Base-by-base conservation (phyloP, 805 yeast species). In the Wickerhamomyces tratensis region DNA sequence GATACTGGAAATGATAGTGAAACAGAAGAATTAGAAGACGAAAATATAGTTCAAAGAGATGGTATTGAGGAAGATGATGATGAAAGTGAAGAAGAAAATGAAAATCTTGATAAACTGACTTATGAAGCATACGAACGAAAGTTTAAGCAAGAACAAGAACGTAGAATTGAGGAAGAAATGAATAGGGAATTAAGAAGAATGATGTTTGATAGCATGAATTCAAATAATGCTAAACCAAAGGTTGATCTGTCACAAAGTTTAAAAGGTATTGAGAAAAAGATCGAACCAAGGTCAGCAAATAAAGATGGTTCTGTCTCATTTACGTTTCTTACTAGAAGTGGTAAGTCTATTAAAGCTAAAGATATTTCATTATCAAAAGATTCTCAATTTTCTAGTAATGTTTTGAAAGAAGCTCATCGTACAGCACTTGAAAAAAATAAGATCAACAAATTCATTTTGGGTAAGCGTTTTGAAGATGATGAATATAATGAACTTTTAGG, bases 111-210 rank as follows among this genome's bases (percentile, higher is more conserved):
- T 14, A 54, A 65, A 41, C 53, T 65, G 33, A 58, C 61, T 39
- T 59, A 58, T 39, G 66, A 66, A 41, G 69, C 66, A 27, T 67
- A 61, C 46, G 68, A 64, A 39, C 52, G 52, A 26, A 67, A 60
- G 41, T 44, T 66, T 26, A 54, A 51, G 40, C 62, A 58, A 30
- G 68, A 64, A 35, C 74, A 69, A 41, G 75, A 74, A 43, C 57
- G 54, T 31, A 67, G 67, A 46, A 68, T 76, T 27, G 72, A 68
- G 31, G 74, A 69, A 5, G 76, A 71, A 33, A 48, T 83, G 39
- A 86, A 80, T 35, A 68, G 61, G 40, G 83, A 81, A 50, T 74
- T 77, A 46, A 72, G 72, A 44, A 63, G 59, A 41, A 58, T 82
- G 52, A 64, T 79, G 46, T 51, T 62, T n/a, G 79, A 76, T 20